A percentile compares a stretch with the other conserved stretches of the same genome.
Conservation (phyloP, 1,284 basidiomycete species). For the Hymenochaete sp. region DNA sequence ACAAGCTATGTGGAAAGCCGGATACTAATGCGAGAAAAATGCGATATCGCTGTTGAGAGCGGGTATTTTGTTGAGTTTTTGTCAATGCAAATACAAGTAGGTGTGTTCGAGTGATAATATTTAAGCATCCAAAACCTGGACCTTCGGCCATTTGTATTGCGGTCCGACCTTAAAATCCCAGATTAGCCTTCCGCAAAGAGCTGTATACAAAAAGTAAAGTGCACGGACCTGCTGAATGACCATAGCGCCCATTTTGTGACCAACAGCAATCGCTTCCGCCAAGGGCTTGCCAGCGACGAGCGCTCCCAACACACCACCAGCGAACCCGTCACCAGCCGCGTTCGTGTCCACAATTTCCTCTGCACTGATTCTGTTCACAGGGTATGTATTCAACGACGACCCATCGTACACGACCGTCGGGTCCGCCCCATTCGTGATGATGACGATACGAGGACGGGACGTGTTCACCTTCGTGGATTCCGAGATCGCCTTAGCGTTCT, state of each 20-base stretch:
- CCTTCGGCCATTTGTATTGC: slow-evolving; percentile 74
- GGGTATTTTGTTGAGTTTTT: not conserved
- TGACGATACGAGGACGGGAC: slow-evolving; percentile 69
- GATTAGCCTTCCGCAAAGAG: slow-evolving; percentile 1
- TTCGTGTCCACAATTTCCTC: slow-evolving; percentile 93
- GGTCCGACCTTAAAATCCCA: slow-evolving; percentile 52
- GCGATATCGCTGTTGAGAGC: slow-evolving; percentile 17
- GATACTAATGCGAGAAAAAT: slow-evolving; percentile 8
- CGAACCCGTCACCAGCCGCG: slow-evolving; percentile 98
- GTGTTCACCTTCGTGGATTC: slow-evolving; percentile 60
- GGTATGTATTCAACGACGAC: slow-evolving; percentile 46
- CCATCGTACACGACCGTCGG: slow-evolving; percentile 73
- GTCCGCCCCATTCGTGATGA: slow-evolving; percentile 88
- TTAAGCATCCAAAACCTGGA: slow-evolving; percentile 42
- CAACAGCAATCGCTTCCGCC: slow-evolving; percentile 75
- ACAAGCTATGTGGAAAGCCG: slow-evolving; percentile 16
- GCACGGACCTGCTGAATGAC: slow-evolving; percentile 73
- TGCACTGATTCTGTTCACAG: slow-evolving; percentile 55
- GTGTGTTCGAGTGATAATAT: not conserved
- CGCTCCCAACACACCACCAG: slow-evolving; percentile 93
- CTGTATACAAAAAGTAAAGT: not conserved
- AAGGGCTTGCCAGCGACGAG: slow-evolving; percentile 74
- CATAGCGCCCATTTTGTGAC: slow-evolving; percentile 87
- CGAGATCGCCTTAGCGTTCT: slow-evolving; percentile 71
- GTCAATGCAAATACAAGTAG: no score